phyloP scores from a whole-genome alignment of 2,329 filamentous ascomycete species.

The Zymoseptoria passerinii region DNA sequence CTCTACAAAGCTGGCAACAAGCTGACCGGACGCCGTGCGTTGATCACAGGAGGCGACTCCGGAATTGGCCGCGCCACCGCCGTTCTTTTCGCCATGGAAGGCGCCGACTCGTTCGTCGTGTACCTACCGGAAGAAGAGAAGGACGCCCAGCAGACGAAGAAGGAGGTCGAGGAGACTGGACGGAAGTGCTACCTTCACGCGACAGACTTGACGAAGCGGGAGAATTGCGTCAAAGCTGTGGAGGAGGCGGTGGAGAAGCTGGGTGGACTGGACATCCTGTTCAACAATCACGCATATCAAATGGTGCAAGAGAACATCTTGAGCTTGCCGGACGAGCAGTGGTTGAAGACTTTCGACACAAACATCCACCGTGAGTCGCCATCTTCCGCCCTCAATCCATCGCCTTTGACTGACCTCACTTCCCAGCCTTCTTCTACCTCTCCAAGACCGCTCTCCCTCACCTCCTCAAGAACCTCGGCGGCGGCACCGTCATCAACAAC shows the following conservation, averaged over 20 bases:
- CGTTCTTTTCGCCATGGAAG: conserved; percentile 73
- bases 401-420: neutral
- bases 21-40: conserved; percentile 62
- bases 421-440: conserved; percentile 58
- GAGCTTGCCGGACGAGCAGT: conserved; percentile 69
- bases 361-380: conserved; percentile 57
- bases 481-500: conserved; percentile 76
- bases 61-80: conserved; percentile 71
- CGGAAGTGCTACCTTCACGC: conserved; percentile 55
- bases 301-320: conserved; percentile 65
- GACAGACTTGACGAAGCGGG: conserved; percentile 55
- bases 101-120: conserved; percentile 62
- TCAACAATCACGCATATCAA: conserved; percentile 65
- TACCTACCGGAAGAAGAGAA: conserved; percentile 68
- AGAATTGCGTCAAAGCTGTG: conserved; percentile 62
- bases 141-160: conserved; percentile 68
- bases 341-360: conserved; percentile 68
- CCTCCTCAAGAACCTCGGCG: conserved; percentile 50
- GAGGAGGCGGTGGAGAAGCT: conserved; percentile 58
- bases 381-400: neutral
- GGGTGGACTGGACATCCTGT: conserved; percentile 64
- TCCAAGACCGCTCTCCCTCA: conserved; percentile 69
- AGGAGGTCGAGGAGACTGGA: conserved; percentile 58
- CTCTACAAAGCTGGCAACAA: conserved; percentile 69
- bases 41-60: conserved; percentile 75